Percentiles rank a stretch among this genome's conserved stretches.
Conservation (phyloP, 2,329 filamentous ascomycete genomes). For the Fusarium gaditjirri region DNA sequence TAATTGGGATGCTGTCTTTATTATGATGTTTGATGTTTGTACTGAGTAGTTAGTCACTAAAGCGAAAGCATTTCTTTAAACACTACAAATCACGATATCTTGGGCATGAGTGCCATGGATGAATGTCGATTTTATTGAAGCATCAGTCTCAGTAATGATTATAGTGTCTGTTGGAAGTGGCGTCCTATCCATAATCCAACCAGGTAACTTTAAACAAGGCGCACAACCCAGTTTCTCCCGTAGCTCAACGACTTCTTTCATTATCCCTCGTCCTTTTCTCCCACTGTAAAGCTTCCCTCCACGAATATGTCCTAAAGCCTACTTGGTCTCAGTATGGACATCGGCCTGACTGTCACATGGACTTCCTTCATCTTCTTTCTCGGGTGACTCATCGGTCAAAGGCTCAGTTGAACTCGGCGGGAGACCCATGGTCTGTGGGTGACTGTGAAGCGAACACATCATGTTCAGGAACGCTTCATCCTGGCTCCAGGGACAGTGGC, state of each 20-base stretch:
- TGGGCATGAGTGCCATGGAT: background rate
- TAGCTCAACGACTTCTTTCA: too few species aligned
- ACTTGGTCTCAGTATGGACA: background rate
- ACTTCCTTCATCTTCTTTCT: background rate
- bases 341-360: background rate
- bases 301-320: background rate
- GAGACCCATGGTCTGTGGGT: background rate
- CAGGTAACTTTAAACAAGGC: background rate
- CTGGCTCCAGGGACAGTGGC: background rate
- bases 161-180: background rate
- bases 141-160: background rate
- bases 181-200: background rate
- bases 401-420: background rate
- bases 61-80: conserved; percentile 34
- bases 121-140: background rate
- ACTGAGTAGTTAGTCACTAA: conserved; percentile 15
- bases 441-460: background rate
- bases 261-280: background rate
- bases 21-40: conserved; percentile 27
- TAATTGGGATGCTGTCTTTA: conserved; percentile 11
- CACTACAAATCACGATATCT: background rate
- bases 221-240: background rate
- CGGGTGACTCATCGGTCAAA: background rate
- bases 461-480: background rate
- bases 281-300: background rate